Base-by-base conservation (phyloP, 2,329 filamentous ascomycete genomes). In the Pleurostoma richardsiae region DNA sequence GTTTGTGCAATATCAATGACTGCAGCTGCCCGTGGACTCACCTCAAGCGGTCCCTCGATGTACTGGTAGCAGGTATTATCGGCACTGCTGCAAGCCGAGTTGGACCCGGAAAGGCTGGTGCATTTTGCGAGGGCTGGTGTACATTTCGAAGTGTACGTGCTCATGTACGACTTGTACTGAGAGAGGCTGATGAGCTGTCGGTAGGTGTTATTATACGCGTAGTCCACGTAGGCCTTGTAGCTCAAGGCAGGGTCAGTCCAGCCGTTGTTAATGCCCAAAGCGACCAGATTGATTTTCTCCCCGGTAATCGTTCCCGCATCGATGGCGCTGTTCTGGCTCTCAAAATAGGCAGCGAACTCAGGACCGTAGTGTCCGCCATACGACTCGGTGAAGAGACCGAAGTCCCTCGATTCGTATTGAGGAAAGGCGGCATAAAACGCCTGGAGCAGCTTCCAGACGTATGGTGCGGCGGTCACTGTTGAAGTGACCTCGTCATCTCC, bases 381-480 rank as follows among this genome's bases (percentile, higher is more conserved):
- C 0, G 72, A 76, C 51, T 75, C 69, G 4, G 75, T 72, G 44
- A 74, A 79, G 45, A 82, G 67, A 4, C 73, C 72, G 48, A 80
- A 74, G 49, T 83, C 75, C 40, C 76, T 74, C 3, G 75, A 74
- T 58, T 77, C 72, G 56, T 86, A 85, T 30, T 73, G 70, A 0
- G 80, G 82, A 48, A 87, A 87, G 30, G 80, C 74, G 4, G 76
- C 70, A 46, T 82, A 80, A 70, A 83, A 88, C 2, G 73, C 72
- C 56, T 82, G 78, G 42, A 80, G 59, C n/a, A 82, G 63, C 3
- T 67, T 71, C 78, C 77, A 82, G n/a, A 82, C 69, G 42, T 68
- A 68, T 1, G 68, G 67, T 4, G 74, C 72, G 7, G 74, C 73
- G 3, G 66, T 68, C 7, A 64, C 62, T 4, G 73, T 77, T 29